A percentile compares a stretch with the other conserved stretches of the same genome.
phyloP scores from a whole-genome alignment of 768 basidiomycete genomes.

The Lactifluus echinatus region DNA sequence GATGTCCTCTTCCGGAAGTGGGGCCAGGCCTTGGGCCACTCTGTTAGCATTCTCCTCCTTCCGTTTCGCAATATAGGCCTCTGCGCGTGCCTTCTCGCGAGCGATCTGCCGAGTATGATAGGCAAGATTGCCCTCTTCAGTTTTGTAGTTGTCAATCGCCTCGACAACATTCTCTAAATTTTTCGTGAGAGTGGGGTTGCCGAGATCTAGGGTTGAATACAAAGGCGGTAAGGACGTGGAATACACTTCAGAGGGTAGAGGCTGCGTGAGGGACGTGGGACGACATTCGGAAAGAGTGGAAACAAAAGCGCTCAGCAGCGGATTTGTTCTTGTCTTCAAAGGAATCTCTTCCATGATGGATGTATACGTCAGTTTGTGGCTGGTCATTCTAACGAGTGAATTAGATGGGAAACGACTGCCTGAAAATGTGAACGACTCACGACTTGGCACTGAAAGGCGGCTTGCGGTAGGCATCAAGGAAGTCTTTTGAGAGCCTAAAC shows the following conservation, averaged over 20 bases:
- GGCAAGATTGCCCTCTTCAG: conserved; percentile 87
- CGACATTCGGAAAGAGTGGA: conserved; percentile 46
- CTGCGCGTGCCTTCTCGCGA: conserved; percentile 73
- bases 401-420: not conserved
- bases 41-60: conserved; percentile 81
- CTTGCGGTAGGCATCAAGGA: conserved; percentile 74
- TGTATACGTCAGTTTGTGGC: conserved; percentile 75
- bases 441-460: conserved; percentile 79
- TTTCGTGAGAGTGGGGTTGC: conserved; percentile 56
- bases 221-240: conserved; percentile 43
- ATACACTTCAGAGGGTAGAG: conserved; percentile 28
- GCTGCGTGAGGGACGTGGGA: conserved; percentile 32
- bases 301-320: conserved; percentile 73
- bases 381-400: conserved; percentile 48
- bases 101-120: conserved; percentile 84
- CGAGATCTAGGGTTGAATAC: conserved; percentile 63
- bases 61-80: conserved; percentile 71
- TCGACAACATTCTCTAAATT: conserved; percentile 83
- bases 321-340: conserved; percentile 73
- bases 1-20: conserved; percentile 83
- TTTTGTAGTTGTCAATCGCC: conserved; percentile 75
- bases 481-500: conserved; percentile 71
- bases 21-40: conserved; percentile 72
- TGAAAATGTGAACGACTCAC: conserved; percentile 34
- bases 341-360: conserved; percentile 82